Percentiles rank a stretch among this genome's conserved stretches.
Conservation (phyloP, 2,329 filamentous ascomycete genomes). For the Fusarium sacchari region DNA sequence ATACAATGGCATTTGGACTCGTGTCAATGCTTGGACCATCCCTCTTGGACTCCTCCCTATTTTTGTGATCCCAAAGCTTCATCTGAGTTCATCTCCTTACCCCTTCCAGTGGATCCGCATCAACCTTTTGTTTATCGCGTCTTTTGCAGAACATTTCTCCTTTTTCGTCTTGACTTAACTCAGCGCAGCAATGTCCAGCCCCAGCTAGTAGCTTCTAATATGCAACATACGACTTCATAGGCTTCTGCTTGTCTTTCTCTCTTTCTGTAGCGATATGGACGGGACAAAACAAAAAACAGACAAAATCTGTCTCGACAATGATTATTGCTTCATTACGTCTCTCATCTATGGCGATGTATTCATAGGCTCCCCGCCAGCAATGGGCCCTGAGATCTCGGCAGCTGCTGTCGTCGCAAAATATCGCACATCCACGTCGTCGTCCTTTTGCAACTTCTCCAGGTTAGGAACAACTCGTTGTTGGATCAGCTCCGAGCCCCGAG, state of each 20-base stretch:
- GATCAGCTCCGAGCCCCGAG: conserved; percentile 81
- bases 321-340: conserved; percentile 64
- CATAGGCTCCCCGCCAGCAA: conserved; percentile 67
- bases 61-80: conserved; percentile 9
- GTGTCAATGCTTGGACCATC: conserved; percentile 26
- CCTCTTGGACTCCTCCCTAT: background rate
- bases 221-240: conserved; percentile 35
- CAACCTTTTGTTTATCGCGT: conserved; percentile 9
- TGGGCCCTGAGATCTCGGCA: conserved; percentile 62
- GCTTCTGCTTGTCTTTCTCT: conserved; percentile 27
- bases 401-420: conserved; percentile 96
- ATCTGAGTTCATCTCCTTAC: background rate
- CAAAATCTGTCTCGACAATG: conserved; percentile 51
- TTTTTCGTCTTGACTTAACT: background rate
- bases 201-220: conserved; percentile 36
- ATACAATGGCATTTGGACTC: conserved; percentile 41
- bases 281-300: conserved; percentile 34
- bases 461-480: conserved; percentile 88
- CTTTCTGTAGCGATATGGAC: conserved; percentile 28
- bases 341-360: conserved; percentile 71
- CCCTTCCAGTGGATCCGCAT: conserved; percentile 5
- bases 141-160: conserved; percentile 17
- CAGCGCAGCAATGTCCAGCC: conserved; percentile 12
- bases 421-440: conserved; percentile 97
- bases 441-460: conserved; percentile 93